phyloP scores from a whole-genome alignment of 257 asterid genomes.

The Leptodermis oblonga region DNA sequence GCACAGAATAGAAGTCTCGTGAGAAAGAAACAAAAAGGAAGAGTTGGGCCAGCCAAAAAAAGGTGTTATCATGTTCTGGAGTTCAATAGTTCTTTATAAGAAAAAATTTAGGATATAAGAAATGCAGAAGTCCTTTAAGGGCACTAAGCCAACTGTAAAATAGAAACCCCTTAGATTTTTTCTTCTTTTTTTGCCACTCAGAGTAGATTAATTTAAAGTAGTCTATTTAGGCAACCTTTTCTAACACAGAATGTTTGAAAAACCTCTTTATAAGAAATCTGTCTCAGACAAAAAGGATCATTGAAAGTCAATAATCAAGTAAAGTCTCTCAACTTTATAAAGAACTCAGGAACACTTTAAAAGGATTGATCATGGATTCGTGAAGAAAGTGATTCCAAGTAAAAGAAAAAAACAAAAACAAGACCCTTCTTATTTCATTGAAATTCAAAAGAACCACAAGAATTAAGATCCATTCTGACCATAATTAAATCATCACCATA shows the following conservation, averaged over 20 bases:
- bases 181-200: no score
- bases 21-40: no score
- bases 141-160: neutral
- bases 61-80: no score
- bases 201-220: no score
- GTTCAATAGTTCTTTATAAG: neutral
- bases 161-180: neutral
- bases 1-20: no score
- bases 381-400: neutral
- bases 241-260: neutral
- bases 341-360: conserved; percentile 2
- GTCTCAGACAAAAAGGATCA: conserved; percentile 8
- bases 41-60: no score
- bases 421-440: neutral
- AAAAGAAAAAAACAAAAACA: neutral
- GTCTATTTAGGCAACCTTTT: neutral
- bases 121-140: neutral
- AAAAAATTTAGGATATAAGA: no score
- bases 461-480: neutral
- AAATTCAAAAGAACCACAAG: neutral
- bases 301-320: neutral
- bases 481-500: neutral
- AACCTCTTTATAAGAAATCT: neutral
- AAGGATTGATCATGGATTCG: no score
- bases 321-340: conserved; percentile 1